A percentile compares a stretch with the other conserved stretches of the same genome.
Conservation (phyloP, 345 rosid genomes). For the Cardamine occulta region DNA sequence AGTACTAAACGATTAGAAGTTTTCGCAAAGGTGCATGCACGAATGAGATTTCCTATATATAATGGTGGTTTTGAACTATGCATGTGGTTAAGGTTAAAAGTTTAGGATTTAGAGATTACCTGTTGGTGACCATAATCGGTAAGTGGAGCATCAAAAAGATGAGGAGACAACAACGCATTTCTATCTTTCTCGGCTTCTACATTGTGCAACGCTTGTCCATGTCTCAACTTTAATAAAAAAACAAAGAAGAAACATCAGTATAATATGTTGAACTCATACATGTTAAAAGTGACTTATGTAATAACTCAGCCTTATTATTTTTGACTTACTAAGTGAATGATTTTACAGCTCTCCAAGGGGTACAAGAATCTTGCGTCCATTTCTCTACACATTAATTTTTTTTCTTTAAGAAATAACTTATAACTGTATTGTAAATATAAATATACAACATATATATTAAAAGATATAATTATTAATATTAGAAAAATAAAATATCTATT, state of each 20-base stretch:
- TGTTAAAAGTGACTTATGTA: not conserved
- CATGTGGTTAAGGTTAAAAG: not conserved
- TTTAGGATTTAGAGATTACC: constrained; percentile 39
- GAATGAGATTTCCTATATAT: not conserved
- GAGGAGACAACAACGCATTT: constrained; percentile 50
- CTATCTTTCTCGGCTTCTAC: constrained; percentile 57
- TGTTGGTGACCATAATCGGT: constrained; percentile 63
- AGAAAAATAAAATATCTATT: not conserved
- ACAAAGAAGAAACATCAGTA: not conserved
- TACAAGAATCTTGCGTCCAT: constrained; percentile 48
- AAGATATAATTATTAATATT: not conserved
- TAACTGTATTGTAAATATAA: not conserved
- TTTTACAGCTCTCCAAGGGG: constrained; percentile 56
- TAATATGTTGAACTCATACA: not conserved
- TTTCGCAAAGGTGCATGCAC: not conserved
- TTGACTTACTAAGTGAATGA: constrained; percentile 57
- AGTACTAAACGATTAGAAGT: not conserved
- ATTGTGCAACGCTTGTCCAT: constrained; percentile 73
- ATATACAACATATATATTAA: not conserved
- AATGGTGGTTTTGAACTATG: not conserved
- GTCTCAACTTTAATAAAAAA: constrained; percentile 58
- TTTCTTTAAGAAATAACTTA: constrained; percentile 8
- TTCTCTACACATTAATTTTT: constrained; percentile 26
- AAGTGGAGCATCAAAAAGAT: constrained; percentile 65
- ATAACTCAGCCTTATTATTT: not conserved